Base-by-base conservation (phyloP, 192 early-diverging fungal species). In the Mortierella alpina region DNA sequence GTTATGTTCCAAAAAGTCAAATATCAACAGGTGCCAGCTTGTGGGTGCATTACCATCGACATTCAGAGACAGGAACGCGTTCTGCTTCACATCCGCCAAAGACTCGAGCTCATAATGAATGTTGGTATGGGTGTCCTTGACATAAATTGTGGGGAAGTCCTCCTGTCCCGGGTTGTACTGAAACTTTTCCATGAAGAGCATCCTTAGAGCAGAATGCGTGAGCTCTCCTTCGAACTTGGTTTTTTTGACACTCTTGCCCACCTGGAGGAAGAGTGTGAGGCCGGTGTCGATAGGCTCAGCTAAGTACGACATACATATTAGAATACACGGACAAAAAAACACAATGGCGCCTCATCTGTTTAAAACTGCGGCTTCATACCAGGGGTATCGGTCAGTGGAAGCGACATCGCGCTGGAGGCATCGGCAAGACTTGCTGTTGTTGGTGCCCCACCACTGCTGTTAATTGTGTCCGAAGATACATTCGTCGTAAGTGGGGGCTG, bases 131-230 rank as follows among this genome's bases (percentile, higher is more conserved):
- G 86, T 67, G 63, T 94, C 91, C 23, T 85, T 85, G 50, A 94
- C 88, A 62, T 94, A 94, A 11, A 94, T 90, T 23, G 83, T 83
- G 0, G 93, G 92, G 55, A 94, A 86, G 51, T 89, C 85, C 14
- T 90, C 75, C 64, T 92, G 87, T 10, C 86, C 88, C 42, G 91
- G 79, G 53, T 86, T 87, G 64, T 86, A 89, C 54, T 82, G 83
- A 63, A 91, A 94, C 59, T 90, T 90, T 63, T 94, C 93, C 62
- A 93, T 91, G 73, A 94, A 94, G 45, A 94, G 61, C 83, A 92
- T 91, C 56, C 86, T 70, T 15, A 94, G 73, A 0, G 84, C 83
- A 7, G 91, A 85, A 20, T 87, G 81, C 44, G 86, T 90, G 41
- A 89, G 73, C 10, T 86, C 85, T 11, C 88, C 91, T 39, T 78